Conservation (phyloP, 345 rosid genomes). For the Hibiscus trionum region DNA sequence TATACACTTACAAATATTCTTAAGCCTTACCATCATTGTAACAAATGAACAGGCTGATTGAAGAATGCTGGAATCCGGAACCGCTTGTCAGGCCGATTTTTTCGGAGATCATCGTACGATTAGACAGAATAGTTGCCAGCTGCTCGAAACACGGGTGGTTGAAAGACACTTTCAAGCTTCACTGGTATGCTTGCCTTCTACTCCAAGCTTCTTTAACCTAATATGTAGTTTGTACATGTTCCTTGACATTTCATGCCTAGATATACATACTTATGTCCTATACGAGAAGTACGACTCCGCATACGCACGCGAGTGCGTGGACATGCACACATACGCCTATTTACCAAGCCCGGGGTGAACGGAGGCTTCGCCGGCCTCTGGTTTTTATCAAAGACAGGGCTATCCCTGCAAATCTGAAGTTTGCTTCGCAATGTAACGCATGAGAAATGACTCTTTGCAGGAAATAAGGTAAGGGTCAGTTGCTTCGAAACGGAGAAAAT, state of each 20-base stretch:
- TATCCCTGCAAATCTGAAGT: neutral
- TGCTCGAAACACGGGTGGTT: too few species aligned
- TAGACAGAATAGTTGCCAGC: too few species aligned
- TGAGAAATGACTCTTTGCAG: neutral
- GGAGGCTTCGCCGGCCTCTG: neutral
- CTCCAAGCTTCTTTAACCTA: neutral
- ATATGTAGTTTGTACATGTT: neutral
- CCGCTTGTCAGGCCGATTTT: neutral
- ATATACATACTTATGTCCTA: neutral
- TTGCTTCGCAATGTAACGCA: neutral
- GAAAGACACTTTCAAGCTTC: too few species aligned
- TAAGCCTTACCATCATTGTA: neutral
- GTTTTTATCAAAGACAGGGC: neutral
- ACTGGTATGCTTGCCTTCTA: conserved; percentile 51
- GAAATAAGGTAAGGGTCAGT: conserved; percentile 5
- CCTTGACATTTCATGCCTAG: neutral
- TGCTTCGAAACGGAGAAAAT: neutral
- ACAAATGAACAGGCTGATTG: conserved; percentile 56
- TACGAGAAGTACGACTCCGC: neutral
- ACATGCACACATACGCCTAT: neutral
- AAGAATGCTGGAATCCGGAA: conserved; percentile 81
- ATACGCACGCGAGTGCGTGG: neutral
- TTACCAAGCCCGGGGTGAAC: neutral
- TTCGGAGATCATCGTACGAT: too few species aligned
- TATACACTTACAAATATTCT: neutral